Base-by-base conservation (phyloP, 306 rosid genomes). In the Oemleria cerasiformis region DNA sequence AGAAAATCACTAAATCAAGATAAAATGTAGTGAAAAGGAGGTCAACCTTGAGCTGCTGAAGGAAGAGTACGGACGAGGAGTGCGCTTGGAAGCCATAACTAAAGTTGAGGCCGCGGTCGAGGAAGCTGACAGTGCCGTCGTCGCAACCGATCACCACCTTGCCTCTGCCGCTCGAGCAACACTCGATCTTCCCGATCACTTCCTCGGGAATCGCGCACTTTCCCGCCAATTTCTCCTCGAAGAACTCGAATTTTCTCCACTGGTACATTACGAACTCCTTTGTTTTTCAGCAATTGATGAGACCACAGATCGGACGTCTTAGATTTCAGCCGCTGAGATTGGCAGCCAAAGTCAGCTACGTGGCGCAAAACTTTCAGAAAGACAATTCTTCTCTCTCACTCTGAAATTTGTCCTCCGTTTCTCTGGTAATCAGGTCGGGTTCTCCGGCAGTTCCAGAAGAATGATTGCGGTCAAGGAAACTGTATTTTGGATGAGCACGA, bases 201-300 rank as follows among this genome's bases (percentile, higher is more conserved):
- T 85, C 96, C 12, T 87, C 92, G 2, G 98, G 97, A 71, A 89
- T 77, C 42, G 84, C 25, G 83, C 89, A 83, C 65, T 85, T 89
- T 16, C 96, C 88, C 17, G 82, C 82, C 76, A 82, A 82, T 76
- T 94, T 94, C 74, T 91, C 96, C 80, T 94, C 99, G 59, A 94
- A 94, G 75, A 94, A 94, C 75, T 91, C 97, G 85, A 94, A 94
- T 85, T 94, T 94, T 79, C 99, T 73, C 99, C 96, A 91, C 84
- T 94, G 99, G 78, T 94, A 94, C 99, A 94, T 86, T 65, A 62
- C 44, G 36, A 12, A 41, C 65, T 38, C 15, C 17, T 17, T 61
- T 20, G 20, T 11, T 45, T 14, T 54, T 6, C 48, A 0, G 41
- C 19, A 45, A 39, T 49, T 25, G 75, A 69, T 38, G 63, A 9